Evolutionary conservation across 1,284 basidiomycete genomes (phyloP).

Genomic region (Cystobasidium slooffiae): DNA sequence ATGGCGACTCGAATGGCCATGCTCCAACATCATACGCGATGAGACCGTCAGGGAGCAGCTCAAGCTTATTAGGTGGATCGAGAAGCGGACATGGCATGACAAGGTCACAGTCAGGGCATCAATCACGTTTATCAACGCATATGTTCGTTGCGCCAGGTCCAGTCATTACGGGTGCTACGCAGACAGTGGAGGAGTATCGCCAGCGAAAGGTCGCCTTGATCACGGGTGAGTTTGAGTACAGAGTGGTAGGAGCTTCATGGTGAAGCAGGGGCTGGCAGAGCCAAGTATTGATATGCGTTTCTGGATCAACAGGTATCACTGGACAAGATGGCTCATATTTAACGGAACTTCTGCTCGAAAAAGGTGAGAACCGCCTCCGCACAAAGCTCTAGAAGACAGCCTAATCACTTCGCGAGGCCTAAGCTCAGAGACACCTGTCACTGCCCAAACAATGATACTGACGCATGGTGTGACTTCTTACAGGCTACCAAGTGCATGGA

Average conservation of each 20-base stretch:
- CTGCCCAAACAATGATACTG: background rate
- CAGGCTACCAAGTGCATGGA: slow-evolving; percentile 79
- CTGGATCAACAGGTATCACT: slow-evolving; percentile 70
- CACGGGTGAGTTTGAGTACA: slow-evolving; percentile 66
- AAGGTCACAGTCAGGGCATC: slow-evolving; percentile 34
- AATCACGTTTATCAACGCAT: slow-evolving; percentile 35
- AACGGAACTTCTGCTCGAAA: slow-evolving; percentile 80
- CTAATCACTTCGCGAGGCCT: background rate
- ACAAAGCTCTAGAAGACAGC: slow-evolving; percentile 18
- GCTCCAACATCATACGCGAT: slow-evolving; percentile 16
- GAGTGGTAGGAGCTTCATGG: background rate
- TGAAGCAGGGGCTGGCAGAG: background rate
- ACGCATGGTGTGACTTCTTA: background rate
- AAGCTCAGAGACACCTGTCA: slow-evolving; percentile 9
- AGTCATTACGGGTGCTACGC: slow-evolving; percentile 44
- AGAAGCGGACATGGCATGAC: slow-evolving; percentile 17
- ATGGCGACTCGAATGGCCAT: slow-evolving; percentile 3
- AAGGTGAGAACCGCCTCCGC: slow-evolving; percentile 59
- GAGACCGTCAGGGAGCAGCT: slow-evolving; percentile 34
- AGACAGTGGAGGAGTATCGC: slow-evolving; percentile 69
- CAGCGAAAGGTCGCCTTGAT: slow-evolving; percentile 87
- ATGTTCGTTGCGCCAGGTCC: slow-evolving; percentile 40
- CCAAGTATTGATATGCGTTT: background rate
- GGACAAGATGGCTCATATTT: slow-evolving; percentile 90
- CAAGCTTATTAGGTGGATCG: slow-evolving; percentile 25